phyloP scores from a whole-genome alignment of 495 filamentous ascomycete species.

The Talaromyces stipitatus region DNA sequence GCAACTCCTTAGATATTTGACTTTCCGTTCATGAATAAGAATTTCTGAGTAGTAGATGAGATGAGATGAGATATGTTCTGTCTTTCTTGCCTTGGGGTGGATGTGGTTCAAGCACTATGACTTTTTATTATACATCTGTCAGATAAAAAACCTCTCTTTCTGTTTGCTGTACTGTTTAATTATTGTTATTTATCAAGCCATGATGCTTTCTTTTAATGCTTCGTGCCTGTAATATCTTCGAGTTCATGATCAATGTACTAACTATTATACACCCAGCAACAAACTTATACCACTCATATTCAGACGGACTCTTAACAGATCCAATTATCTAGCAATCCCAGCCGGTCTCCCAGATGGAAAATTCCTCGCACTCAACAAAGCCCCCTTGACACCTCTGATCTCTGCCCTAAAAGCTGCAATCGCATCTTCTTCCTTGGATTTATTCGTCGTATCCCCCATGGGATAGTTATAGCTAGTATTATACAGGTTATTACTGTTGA shows the following conservation, averaged over 20 bases:
- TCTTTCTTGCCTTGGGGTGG: not conserved
- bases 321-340: not conserved
- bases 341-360: slow-evolving; percentile 40
- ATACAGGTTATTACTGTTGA: slow-evolving; percentile 1
- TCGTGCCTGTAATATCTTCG: too few relatives aligned
- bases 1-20: slow-evolving; percentile 44
- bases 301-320: not conserved
- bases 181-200: not conserved
- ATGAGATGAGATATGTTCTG: not conserved
- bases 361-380: slow-evolving; percentile 71
- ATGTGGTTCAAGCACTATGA: not conserved
- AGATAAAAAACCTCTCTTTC: slow-evolving; percentile 3
- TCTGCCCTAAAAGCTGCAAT: slow-evolving; percentile 72
- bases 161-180: not conserved
- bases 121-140: not conserved
- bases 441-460: slow-evolving; percentile 16
- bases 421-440: slow-evolving; percentile 62
- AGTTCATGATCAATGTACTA: not conserved
- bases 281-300: not conserved
- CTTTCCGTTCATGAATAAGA: not conserved
- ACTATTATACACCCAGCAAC: not conserved
- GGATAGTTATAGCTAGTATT: slow-evolving; percentile 16
- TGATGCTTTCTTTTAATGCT: too few relatives aligned
- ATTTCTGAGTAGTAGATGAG: not conserved
- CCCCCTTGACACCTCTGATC: slow-evolving; percentile 89